phyloP scores from a whole-genome alignment of 106 monocot genomes.

The Agapanthus africanus region DNA sequence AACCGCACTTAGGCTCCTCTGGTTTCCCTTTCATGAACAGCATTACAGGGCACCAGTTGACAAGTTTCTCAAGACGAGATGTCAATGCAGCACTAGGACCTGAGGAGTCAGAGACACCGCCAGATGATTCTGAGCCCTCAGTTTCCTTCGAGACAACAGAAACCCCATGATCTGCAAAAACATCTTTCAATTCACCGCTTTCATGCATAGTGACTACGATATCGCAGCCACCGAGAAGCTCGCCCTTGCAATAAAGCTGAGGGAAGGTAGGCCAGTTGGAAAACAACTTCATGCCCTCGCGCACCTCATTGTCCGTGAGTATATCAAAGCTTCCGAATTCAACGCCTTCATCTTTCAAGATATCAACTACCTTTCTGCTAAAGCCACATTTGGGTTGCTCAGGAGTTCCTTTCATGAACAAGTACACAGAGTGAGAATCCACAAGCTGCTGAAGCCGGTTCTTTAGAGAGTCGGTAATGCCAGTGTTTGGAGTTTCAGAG shows the following conservation, averaged over 20 bases:
- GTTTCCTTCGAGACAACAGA: constrained; percentile 13
- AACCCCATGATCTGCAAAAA: constrained; percentile 46
- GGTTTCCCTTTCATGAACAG: constrained; percentile 82
- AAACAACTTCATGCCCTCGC: constrained; percentile 77
- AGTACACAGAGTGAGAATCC: constrained; percentile 58
- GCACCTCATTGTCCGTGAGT: constrained; percentile 73
- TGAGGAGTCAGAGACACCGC: constrained; percentile 31
- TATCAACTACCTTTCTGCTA: constrained; percentile 68
- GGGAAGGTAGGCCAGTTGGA: constrained; percentile 95
- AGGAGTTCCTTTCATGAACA: constrained; percentile 96
- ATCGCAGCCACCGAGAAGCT: constrained; percentile 88
- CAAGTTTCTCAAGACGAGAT: constrained; percentile 45
- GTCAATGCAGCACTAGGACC: constrained; percentile 38
- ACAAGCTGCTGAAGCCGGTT: constrained; percentile 52
- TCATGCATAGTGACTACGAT: constrained; percentile 82
- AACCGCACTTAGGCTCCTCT: constrained; percentile 72
- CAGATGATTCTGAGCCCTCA: constrained; percentile 10
- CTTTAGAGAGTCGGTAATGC: constrained; percentile 28
- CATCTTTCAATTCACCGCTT: constrained; percentile 71
- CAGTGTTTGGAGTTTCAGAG: constrained; percentile 5
- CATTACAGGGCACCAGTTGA: constrained; percentile 64
- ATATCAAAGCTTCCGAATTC: constrained; percentile 86
- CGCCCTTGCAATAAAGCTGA: constrained; percentile 85
- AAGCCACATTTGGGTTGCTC: constrained; percentile 83
- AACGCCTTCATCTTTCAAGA: constrained; percentile 71